phyloP scores from a whole-genome alignment of 768 basidiomycete genomes.

The Mycena capillaripes region DNA sequence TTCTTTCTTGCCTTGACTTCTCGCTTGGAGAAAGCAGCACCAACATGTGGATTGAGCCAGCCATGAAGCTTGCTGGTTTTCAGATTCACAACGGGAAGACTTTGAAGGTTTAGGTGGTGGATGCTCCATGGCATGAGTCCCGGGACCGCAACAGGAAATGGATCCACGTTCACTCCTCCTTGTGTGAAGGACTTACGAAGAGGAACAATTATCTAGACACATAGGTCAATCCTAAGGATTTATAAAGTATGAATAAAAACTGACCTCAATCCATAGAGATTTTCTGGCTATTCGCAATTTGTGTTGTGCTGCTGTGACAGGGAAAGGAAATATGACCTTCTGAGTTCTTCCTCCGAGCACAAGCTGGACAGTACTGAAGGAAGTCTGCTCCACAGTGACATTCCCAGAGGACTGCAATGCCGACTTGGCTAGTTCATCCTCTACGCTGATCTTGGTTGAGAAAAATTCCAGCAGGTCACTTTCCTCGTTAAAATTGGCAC shows the following conservation, averaged over 20 bases:
- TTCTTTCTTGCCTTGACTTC: slow-evolving; percentile 48
- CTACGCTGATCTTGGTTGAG: slow-evolving; percentile 35
- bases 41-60: slow-evolving; percentile 49
- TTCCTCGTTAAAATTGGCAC: slow-evolving; percentile 42
- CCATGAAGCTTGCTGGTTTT: slow-evolving; percentile 8
- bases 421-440: slow-evolving; percentile 33
- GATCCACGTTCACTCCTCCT: slow-evolving; percentile 38
- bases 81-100: slow-evolving; percentile 45
- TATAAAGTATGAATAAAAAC: slow-evolving; percentile 44
- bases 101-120: slow-evolving; percentile 50
- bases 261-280: slow-evolving; percentile 46
- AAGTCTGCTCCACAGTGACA: slow-evolving; percentile 36
- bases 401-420: slow-evolving; percentile 36
- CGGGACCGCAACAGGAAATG: slow-evolving; percentile 42
- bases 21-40: slow-evolving; percentile 37
- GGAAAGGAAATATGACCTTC: slow-evolving; percentile 18
- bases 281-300: slow-evolving; percentile 25
- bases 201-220: slow-evolving; percentile 35
- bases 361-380: slow-evolving; percentile 36
- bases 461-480: slow-evolving; percentile 40
- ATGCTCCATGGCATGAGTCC: slow-evolving; percentile 46
- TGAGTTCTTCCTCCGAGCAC: slow-evolving; percentile 42
- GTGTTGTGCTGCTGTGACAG: slow-evolving; percentile 1
- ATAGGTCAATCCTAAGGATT: slow-evolving; percentile 43
- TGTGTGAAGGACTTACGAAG: slow-evolving; percentile 37